phyloP scores from a whole-genome alignment of 495 filamentous ascomycete genomes.

The Podospora bellae-mahoneyi region DNA sequence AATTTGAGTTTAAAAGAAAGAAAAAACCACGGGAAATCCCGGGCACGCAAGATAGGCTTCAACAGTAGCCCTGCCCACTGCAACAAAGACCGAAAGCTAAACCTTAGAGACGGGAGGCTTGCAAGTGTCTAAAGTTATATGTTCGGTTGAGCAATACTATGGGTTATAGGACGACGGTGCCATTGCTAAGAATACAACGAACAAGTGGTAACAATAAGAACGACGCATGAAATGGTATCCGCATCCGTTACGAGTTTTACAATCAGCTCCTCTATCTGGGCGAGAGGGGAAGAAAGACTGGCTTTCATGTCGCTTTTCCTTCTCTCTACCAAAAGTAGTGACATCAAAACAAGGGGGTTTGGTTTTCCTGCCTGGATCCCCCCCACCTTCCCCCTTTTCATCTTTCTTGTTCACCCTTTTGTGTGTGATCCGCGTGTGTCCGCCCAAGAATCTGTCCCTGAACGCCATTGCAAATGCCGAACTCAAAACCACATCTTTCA shows the following conservation, averaged over 20 bases:
- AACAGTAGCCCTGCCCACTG: too few relatives aligned
- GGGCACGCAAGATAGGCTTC: too few relatives aligned
- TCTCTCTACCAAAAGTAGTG: neutral
- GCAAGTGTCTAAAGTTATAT: too few relatives aligned
- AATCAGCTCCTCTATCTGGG: neutral
- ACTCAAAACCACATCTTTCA: slow-evolving; percentile 11
- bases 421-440: slow-evolving; percentile 11
- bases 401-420: slow-evolving; percentile 3
- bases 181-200: too few relatives aligned
- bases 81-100: too few relatives aligned
- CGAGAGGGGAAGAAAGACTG: neutral
- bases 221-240: neutral
- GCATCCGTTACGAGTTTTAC: neutral
- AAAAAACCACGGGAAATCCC: too few relatives aligned
- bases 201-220: too few relatives aligned
- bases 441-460: slow-evolving; percentile 23
- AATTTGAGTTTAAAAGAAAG: too few relatives aligned
- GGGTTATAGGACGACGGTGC: too few relatives aligned
- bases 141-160: too few relatives aligned
- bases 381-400: neutral
- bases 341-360: neutral
- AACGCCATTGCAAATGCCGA: slow-evolving; percentile 31
- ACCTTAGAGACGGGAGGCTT: too few relatives aligned
- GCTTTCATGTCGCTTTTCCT: neutral
- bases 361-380: neutral